Conservation (phyloP, 768 basidiomycete species). For the Ramaria rubella region DNA sequence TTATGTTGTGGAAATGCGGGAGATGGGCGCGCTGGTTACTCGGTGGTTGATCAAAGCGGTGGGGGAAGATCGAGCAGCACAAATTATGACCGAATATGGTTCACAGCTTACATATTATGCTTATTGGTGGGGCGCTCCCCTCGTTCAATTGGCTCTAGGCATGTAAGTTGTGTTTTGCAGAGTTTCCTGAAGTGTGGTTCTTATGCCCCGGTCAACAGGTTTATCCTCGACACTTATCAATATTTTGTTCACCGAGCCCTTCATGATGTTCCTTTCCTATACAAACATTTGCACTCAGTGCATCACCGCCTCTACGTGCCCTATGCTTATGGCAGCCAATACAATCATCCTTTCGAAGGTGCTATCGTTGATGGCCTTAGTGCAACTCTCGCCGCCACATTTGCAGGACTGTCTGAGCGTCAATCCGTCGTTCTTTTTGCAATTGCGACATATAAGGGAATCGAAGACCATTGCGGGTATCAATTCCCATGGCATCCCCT, state of each 20-base stretch:
- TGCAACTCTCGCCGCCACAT: not conserved
- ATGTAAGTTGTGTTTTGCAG: not conserved
- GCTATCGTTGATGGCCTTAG: slow-evolving; percentile 7
- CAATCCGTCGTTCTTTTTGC: not conserved
- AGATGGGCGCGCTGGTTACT: slow-evolving; percentile 14
- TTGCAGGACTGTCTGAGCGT: not conserved
- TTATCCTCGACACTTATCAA: slow-evolving; percentile 8
- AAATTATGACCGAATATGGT: not conserved
- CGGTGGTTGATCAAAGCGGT: not conserved
- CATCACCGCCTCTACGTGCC: slow-evolving; percentile 6
- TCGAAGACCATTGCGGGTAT: slow-evolving; percentile 10
- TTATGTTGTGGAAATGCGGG: not conserved
- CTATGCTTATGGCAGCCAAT: slow-evolving; percentile 8
- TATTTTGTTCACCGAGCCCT: slow-evolving; percentile 8
- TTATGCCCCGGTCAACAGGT: not conserved
- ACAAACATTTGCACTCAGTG: slow-evolving; percentile 7
- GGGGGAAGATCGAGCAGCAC: not conserved
- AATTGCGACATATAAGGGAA: slow-evolving; percentile 6
- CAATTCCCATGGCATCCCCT: slow-evolving; percentile 10
- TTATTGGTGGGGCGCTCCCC: slow-evolving; percentile 6
- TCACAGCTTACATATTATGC: not conserved
- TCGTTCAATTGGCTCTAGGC: not conserved
- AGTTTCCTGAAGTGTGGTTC: not conserved
- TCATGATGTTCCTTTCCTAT: slow-evolving; percentile 6
- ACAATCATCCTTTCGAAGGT: slow-evolving; percentile 7